phyloP scores from a whole-genome alignment of 768 basidiomycete genomes.

The Amanita pseudoporphyria region DNA sequence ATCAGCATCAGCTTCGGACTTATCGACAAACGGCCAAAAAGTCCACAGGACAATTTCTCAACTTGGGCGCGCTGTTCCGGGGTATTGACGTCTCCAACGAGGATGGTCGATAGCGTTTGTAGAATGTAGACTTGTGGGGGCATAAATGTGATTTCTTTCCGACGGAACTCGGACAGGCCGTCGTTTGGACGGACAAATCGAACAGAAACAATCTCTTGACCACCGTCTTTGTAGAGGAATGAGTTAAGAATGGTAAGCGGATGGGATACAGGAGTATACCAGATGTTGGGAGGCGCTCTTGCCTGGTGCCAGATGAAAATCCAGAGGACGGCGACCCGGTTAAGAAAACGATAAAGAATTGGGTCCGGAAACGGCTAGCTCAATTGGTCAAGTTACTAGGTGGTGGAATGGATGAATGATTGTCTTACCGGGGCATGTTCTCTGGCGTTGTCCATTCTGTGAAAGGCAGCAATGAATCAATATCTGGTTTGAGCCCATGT shows the following conservation, averaged over 20 bases:
- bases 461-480: constrained; percentile 48
- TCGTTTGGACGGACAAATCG: constrained; percentile 51
- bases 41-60: constrained; percentile 35
- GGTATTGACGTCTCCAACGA: constrained; percentile 33
- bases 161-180: constrained; percentile 42
- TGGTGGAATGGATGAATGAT: constrained; percentile 6
- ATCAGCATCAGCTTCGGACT: constrained; percentile 34
- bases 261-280: constrained; percentile 19
- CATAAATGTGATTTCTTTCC: constrained; percentile 49
- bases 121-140: constrained; percentile 71
- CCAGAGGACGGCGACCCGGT: constrained; percentile 30
- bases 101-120: constrained; percentile 45
- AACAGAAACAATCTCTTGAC: constrained; percentile 58
- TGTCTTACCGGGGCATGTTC: constrained; percentile 35
- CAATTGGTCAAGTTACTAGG: constrained; percentile 6
- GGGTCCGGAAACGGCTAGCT: constrained; percentile 60
- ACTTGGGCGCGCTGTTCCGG: constrained; percentile 36
- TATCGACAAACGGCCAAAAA: constrained; percentile 55
- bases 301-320: constrained; percentile 43
- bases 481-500: constrained; percentile 34
- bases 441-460: constrained; percentile 70
- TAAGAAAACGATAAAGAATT: constrained; percentile 62
- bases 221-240: constrained; percentile 36
- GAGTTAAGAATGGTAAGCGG: neutral
- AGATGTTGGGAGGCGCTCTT: constrained; percentile 53